Conservation (phyloP, 352 stramenopile species). For the Phytopythium cucurbitacearum region DNA sequence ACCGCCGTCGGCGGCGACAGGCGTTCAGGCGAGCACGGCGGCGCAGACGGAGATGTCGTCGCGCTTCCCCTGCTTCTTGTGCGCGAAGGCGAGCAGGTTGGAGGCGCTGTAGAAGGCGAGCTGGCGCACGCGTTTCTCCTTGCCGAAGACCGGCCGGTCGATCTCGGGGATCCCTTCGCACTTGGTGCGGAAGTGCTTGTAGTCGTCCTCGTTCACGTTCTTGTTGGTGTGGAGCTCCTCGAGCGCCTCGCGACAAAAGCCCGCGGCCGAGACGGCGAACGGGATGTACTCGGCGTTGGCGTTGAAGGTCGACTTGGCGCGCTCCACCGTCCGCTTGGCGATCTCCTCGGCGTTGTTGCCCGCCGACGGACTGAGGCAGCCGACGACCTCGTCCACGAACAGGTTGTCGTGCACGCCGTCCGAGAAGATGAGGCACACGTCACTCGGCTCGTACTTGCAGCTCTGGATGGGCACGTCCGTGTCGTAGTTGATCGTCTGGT, state of each 20-base stretch:
- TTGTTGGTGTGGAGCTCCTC: constrained; percentile 73
- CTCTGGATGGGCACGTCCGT: constrained; percentile 70
- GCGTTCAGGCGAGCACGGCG: constrained; percentile 64
- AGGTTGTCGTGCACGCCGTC: constrained; percentile 87
- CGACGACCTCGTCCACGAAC: constrained; percentile 78
- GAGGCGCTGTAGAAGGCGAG: constrained; percentile 87
- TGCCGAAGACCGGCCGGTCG: constrained; percentile 58
- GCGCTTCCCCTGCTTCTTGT: constrained; percentile 86
- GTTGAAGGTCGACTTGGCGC: constrained; percentile 65
- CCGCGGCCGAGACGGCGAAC: constrained; percentile 78
- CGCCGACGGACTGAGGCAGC: constrained; percentile 41
- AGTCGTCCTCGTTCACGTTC: constrained; percentile 56
- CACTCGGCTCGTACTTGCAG: constrained; percentile 62
- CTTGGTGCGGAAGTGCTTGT: constrained; percentile 63
- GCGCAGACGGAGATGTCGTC: constrained; percentile 86
- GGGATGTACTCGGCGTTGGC: constrained; percentile 70
- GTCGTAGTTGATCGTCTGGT: constrained; percentile 80
- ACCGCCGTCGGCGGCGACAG: too few relatives aligned
- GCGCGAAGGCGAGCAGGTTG: constrained; percentile 83
- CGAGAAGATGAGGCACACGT: constrained; percentile 83
- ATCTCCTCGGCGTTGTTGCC: constrained; percentile 67
- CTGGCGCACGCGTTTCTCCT: constrained; percentile 82
- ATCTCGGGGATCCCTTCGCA: constrained; percentile 70
- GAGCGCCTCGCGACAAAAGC: constrained; percentile 75
- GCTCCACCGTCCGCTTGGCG: constrained; percentile 62